Base-by-base conservation (phyloP, 345 rosid genomes). In the Bruguiera gymnorhiza region DNA sequence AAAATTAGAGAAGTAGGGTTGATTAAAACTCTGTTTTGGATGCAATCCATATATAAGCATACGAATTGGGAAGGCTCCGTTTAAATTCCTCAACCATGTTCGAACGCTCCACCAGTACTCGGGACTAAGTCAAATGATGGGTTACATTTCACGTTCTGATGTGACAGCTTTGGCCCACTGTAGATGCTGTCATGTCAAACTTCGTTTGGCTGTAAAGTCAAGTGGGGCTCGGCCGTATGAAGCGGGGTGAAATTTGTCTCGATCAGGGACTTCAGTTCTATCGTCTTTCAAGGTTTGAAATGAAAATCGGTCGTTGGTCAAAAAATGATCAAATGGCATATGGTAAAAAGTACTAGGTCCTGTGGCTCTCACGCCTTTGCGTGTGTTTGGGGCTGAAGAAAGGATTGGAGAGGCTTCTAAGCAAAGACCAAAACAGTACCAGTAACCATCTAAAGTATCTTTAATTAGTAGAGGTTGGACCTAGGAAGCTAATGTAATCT, bases 331-430 rank as follows among this genome's bases (percentile, higher is more conserved):
- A 39, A 8, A 55, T 23, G 23, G 13, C 13, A 55, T 13, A 21
- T 23, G 6, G 26, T 3, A 57, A 18, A 31, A 56, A 32, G 53
- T 63, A 1, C 50, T 23, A 20, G 13, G 6, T 3, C 0, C 53
- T 3, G 20, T 24, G 36, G 18, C 60, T 13, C 16, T 3, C 8
- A 16, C 46, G 52, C 32, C 80, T 61, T 79, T 75, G 76, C 76
- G 80, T 76, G 81, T 58, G 50, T 78, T 85, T 82, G 76, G 57
- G 46, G 71, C 70, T 20, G 69, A 80, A 85, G 75, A 68, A 81
- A 75, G 55, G 68, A 65, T 13, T 16, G 73, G 71, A 71, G 71
- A 75, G 51, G 82, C 82, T 82, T 85, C 83, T 16, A 73, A 78
- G 84, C 83, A 72, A 82, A 74, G 82, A 66, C 43, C 70, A 19